Evolutionary conservation across 1,139 yeast species (phyloP), one percentile per base, ranked within the genome.

Genomic region (Nakaseomyces uthaithaninus): DNA sequence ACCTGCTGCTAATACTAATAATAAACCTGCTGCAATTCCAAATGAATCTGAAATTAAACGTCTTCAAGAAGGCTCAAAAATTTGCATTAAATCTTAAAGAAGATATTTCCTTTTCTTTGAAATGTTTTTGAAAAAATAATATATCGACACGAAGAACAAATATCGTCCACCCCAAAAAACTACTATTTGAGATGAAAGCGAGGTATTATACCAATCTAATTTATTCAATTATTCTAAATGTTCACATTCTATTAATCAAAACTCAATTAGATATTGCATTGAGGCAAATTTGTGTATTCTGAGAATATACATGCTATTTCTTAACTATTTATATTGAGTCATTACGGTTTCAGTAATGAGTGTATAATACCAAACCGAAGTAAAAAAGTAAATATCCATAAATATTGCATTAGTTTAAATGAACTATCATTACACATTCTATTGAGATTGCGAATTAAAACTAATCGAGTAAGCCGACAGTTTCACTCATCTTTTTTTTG

Each of bases 31-130:
- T 23, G 44, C 49, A 4, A 41, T 48, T 19, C 39, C 55, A 18
- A 41, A 50, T 3, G 46, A 57, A 14, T 45, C 48, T 16, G 81
- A 77, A 44, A 51, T 80, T 40, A 63, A 70, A 43, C 69, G 84
- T 45, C 70, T 82, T 40, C 63, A 75, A 49, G 84, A 81, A 52
- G 89, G 91, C 24, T 68, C 91, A 28, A 72, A 76, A 44, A 80
- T 70, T 51, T 82, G 93, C 68, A 80, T 82, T 46, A 73, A 74
- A 53, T 74, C 78, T 17, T 70, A 52, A 46, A 18, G n/a, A 11
- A 27, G 23, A 24, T 25, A 11, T 11, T n/a, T n/a, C n/a, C n/a
- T n/a, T n/a, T n/a, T n/a, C n/a, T n/a, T 22, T 22, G 25, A 22
- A 8, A 22, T 22, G 25, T n/a, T n/a, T n/a, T n/a, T n/a, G n/a